A percentile compares a stretch with the other conserved stretches of the same genome.
These are phyloP conservation scores for Globisporangium cylindrosporum DNA, from an alignment of 352 stramenopile species.

Conservation along the genomic window DNA sequence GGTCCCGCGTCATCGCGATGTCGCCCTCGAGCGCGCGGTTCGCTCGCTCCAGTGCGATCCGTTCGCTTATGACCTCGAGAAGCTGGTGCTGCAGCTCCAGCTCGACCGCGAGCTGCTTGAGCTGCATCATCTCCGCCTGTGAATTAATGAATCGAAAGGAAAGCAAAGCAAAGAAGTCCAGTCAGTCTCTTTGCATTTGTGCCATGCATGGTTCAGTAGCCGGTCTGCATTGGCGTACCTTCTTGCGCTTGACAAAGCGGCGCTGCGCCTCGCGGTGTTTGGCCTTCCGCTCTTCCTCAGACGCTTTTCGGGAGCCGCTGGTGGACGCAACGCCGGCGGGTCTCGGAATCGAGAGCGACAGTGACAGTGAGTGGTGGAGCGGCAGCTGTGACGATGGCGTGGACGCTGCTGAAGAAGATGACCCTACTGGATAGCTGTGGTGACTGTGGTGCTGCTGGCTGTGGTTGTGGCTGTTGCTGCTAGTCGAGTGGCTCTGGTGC, in stretches of 20 bases:
- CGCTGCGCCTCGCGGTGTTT: conserved; percentile 54
- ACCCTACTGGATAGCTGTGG: not conserved
- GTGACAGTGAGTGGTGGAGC: conserved; percentile 17
- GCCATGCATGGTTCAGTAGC: not conserved
- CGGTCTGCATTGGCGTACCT: conserved; percentile 22
- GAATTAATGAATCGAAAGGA: not conserved
- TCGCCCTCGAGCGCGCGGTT: conserved; percentile 15
- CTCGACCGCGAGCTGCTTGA: conserved; percentile 22
- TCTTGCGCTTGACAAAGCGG: conserved; percentile 51
- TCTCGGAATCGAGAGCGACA: conserved; percentile 18
- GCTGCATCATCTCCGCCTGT: conserved; percentile 22
- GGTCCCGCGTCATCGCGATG: conserved; percentile 7
- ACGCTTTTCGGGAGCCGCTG: conserved; percentile 18
- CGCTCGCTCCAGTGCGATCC: conserved; percentile 6
- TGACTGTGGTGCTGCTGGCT: not conserved
- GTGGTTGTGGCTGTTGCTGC: not conserved
- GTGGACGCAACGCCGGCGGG: not conserved
- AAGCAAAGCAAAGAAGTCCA: not conserved
- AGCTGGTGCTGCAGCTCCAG: conserved; percentile 23
- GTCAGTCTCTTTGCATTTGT: not conserved
- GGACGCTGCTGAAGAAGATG: not conserved
- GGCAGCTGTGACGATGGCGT: conserved; percentile 2
- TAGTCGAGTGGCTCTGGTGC: not conserved
- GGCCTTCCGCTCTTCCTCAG: conserved; percentile 50
- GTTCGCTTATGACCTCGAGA: conserved; percentile 13